These are phyloP conservation scores for Psilocybe tampanensis DNA, from an alignment of 768 basidiomycete species.

Conservation along the genomic window DNA sequence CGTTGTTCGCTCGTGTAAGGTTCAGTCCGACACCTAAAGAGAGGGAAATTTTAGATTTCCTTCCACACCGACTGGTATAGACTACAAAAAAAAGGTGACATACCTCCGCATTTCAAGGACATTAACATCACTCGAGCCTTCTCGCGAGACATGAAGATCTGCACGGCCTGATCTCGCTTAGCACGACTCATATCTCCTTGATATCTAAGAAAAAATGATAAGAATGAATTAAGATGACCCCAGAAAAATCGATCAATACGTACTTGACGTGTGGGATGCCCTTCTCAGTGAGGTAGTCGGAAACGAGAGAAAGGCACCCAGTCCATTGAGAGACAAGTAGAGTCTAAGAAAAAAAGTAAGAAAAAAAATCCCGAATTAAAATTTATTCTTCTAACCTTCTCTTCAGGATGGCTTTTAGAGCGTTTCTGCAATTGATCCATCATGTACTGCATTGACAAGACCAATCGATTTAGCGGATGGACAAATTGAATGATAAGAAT, in stretches of 20 bases:
- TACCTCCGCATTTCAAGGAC: constrained; percentile 66
- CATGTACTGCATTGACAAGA: constrained; percentile 56
- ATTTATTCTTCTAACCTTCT: constrained; percentile 48
- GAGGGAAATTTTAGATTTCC: too few species aligned
- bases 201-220: constrained; percentile 40
- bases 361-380: background rate
- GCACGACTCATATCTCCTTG: constrained; percentile 60
- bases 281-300: constrained; percentile 56
- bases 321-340: constrained; percentile 78
- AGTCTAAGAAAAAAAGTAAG: constrained; percentile 34
- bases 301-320: constrained; percentile 62
- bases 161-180: constrained; percentile 56
- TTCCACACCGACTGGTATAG: too few species aligned
- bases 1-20: constrained; percentile 63
- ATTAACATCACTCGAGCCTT: constrained; percentile 63
- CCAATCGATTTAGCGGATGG: too few species aligned
- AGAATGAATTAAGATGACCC: background rate
- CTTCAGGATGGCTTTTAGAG: constrained; percentile 50
- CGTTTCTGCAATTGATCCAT: constrained; percentile 56
- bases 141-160: constrained; percentile 61
- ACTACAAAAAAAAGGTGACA: background rate
- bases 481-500: background rate
- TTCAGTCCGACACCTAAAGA: constrained; percentile 52
- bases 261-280: constrained; percentile 59
- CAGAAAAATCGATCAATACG: constrained; percentile 8